Evolutionary conservation across 2,329 filamentous ascomycete species (phyloP).

Genomic region (Byssoonygena ceratinophila): DNA sequence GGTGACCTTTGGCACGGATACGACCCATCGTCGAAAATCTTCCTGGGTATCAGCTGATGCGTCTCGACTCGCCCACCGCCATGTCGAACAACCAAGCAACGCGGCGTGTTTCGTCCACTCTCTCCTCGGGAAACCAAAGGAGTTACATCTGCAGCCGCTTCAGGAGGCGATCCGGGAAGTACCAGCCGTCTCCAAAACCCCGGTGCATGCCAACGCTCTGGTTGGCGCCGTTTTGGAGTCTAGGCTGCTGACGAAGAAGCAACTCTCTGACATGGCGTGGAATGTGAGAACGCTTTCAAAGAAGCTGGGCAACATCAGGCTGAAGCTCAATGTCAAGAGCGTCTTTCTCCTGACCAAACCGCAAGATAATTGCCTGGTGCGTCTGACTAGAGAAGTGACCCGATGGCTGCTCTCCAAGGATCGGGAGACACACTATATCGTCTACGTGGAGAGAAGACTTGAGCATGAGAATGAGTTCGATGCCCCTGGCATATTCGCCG

Average conservation of each 20-base stretch:
- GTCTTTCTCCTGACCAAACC: constrained; percentile 87
- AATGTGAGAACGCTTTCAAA: constrained; percentile 85
- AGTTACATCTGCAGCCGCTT: constrained; percentile 16
- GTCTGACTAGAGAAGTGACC: constrained; percentile 63
- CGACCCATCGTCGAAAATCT: constrained; percentile 48
- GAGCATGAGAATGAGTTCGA: constrained; percentile 64
- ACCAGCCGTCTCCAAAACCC: constrained; percentile 13
- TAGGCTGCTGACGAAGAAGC: constrained; percentile 84
- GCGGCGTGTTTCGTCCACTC: constrained; percentile 49
- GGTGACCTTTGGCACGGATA: constrained; percentile 37
- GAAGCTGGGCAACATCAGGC: constrained; percentile 67
- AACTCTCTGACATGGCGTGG: constrained; percentile 94
- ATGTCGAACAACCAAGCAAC: constrained; percentile 22
- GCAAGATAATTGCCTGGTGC: constrained; percentile 71
- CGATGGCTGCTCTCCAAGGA: constrained; percentile 70
- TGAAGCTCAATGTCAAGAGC: constrained; percentile 69
- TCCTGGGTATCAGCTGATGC: constrained; percentile 44
- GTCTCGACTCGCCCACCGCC: constrained; percentile 30
- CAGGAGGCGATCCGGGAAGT: constrained; percentile 17
- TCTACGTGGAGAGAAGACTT: constrained; percentile 72
- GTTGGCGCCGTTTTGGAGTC: constrained; percentile 44
- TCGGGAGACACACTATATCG: constrained; percentile 56
- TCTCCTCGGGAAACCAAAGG: constrained; percentile 38
- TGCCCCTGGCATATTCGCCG: constrained; percentile 54
- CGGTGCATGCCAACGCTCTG: constrained; percentile 18